Base-by-base conservation (phyloP, 306 rosid species). In the Aeschynomene evenia region DNA sequence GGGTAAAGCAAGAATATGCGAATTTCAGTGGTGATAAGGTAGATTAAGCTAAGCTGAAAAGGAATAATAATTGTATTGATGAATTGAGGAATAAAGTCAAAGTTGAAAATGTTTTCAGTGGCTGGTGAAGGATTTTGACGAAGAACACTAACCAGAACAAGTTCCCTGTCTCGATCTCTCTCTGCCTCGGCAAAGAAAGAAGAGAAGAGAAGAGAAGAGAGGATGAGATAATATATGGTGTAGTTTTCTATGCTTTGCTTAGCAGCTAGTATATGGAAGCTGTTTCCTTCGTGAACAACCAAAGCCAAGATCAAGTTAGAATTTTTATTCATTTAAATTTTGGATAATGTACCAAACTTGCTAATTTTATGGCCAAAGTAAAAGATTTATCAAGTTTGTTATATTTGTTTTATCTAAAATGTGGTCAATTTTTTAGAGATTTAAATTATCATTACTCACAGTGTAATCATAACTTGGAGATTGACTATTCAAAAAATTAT, bases 131-230 rank as follows among this genome's bases (percentile, higher is more conserved):
- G 48, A 70, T 36, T 60, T 61, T 49, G 70, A 34, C 52, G 40
- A 60, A 57, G 48, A 70, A 36, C 51, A 48, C 50, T 20, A 61
- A 46, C 77, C 29, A 72, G 11, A 72, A n/a, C n/a, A n/a, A 49
- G n/a, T 28, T 60, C 43, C 12, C 2, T 29, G 22, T 59, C 7
- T 19, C 31, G 40, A 0, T 52, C 36, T 36, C 63, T 68, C 63
- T 56, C 74, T 49, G 70, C 58, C 57, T 68, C 66, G 8, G 46
- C 18, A 60, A 8, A 19, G 39, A 42, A 66, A 12, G 72, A 23
- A 74, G 20, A 2, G 20, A 15, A 28, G n/a, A 28, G 31, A 28
- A 49, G 64, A 63, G 81, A 16, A 75, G 60, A 75, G 56, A 24
- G 46, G 26, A 48, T 54, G 53, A 59, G 66, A 28, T 28, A n/a